Evolutionary conservation across 768 basidiomycete species (phyloP).

Genomic region (Mycena filopes): DNA sequence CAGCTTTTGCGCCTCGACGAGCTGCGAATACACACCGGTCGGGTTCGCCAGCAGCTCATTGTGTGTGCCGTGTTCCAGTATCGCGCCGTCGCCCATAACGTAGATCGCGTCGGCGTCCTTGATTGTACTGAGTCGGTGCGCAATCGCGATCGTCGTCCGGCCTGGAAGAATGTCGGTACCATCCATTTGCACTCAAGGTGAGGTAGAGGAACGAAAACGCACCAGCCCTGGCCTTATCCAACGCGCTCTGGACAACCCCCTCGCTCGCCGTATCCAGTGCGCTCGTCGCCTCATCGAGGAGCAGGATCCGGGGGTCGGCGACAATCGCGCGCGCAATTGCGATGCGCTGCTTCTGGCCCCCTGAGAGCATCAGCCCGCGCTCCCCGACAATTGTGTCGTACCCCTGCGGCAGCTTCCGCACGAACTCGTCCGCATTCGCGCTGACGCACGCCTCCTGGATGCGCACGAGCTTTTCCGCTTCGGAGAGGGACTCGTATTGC

Average conservation of each 20-base stretch:
- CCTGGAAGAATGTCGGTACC: no score
- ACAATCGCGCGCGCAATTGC: constrained; percentile 92
- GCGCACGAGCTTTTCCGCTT: constrained; percentile 78
- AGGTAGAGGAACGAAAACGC: not conserved
- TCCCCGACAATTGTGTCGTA: constrained; percentile 81
- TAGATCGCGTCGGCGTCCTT: constrained; percentile 85
- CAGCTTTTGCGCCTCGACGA: not conserved
- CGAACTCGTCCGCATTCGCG: constrained; percentile 88
- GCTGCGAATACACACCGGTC: not conserved
- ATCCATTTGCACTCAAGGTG: no score
- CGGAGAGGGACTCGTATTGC: constrained; percentile 66
- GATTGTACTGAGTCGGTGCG: constrained; percentile 80
- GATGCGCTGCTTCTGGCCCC: constrained; percentile 89
- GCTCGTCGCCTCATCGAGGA: constrained; percentile 88
- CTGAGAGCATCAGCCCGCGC: constrained; percentile 85
- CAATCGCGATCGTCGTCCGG: constrained; percentile 58
- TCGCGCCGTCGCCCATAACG: constrained; percentile 87
- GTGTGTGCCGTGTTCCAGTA: constrained; percentile 85
- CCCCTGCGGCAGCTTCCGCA: constrained; percentile 78
- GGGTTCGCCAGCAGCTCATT: constrained; percentile 59
- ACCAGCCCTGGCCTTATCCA: constrained; percentile 79
- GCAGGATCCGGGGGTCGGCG: constrained; percentile 82
- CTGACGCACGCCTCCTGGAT: constrained; percentile 88
- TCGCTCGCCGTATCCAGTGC: constrained; percentile 88
- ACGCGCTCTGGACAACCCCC: constrained; percentile 87